Percentiles rank a stretch among this genome's conserved stretches.
phyloP scores from a whole-genome alignment of 1,284 basidiomycete genomes.

The Leccinum olivaceoglutinosum region DNA sequence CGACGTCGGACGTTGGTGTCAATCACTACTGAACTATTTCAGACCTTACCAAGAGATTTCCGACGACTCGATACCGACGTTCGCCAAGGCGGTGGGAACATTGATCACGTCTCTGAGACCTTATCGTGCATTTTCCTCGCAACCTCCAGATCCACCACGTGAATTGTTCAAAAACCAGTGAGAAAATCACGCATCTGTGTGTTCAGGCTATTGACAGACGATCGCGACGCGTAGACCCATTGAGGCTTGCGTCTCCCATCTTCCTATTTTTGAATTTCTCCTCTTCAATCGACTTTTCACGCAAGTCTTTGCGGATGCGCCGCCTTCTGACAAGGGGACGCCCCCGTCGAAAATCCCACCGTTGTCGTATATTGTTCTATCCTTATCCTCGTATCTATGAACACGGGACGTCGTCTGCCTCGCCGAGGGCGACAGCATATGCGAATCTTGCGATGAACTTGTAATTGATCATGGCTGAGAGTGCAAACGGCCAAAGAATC shows the following conservation, averaged over 20 bases:
- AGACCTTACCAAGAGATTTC: constrained; percentile 54
- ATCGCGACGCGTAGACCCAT: constrained; percentile 42
- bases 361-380: constrained; percentile 43
- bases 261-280: constrained; percentile 57
- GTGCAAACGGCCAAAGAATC: constrained; percentile 47
- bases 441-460: constrained; percentile 51
- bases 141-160: constrained; percentile 38
- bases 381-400: constrained; percentile 56
- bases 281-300: constrained; percentile 44
- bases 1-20: neutral
- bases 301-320: constrained; percentile 36
- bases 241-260: constrained; percentile 50
- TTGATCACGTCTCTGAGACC: constrained; percentile 48
- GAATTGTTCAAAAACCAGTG: constrained; percentile 56
- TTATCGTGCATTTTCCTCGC: constrained; percentile 45
- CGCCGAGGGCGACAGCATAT: constrained; percentile 53
- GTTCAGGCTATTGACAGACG: neutral
- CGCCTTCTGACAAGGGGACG: constrained; percentile 23
- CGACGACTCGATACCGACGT: constrained; percentile 46
- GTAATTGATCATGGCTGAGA: constrained; percentile 46
- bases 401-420: constrained; percentile 55
- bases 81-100: constrained; percentile 44
- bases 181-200: constrained; percentile 15
- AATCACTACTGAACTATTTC: neutral
- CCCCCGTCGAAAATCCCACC: constrained; percentile 21